Evolutionary conservation across 805 yeast genomes (phyloP), one percentile per base, ranked within the genome.

Genomic region (Zygosaccharomyces bisporus): DNA sequence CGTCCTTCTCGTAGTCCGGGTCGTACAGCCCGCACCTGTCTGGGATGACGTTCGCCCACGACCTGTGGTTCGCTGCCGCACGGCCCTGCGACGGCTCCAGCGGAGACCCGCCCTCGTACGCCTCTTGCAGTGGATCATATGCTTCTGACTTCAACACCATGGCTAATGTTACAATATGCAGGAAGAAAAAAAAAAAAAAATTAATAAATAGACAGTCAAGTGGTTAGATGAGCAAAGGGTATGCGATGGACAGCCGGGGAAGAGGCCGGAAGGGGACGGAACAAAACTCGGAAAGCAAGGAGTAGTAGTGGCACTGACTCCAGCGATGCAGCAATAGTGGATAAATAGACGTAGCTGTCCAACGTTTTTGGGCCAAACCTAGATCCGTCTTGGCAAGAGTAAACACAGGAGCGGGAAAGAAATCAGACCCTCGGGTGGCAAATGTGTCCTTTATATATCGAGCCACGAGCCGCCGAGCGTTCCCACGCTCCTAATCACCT

Each of bases 11-110:
- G 57, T 74, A 79, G 46, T 86, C 93, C 8, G 98, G 99, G 66
- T 93, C 87, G 68, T 91, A 91, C 43, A 91, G 80, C 29, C 96
- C 98, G 68, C 89, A 83, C 54, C 81, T 80, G 35, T 78, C 76
- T 38, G 98, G 98, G 52, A 91, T 74, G 7, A 93, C 76, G 38
- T 84, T 79, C 18, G 97, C 97, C 98, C 98, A 91, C 3, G 96
- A 83, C 55, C 72, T 79, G 74, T 89, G n/a, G n/a, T n/a, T n/a
- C n/a, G n/a, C n/a, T n/a, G n/a, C 87, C 13, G 36, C 34, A 29
- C 43, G 51, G 20, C 47, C 50, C 31, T 43, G 43, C 30, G 48
- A 39, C 23, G 37, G 36, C 27, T 47, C 51, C 29, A 48, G 43
- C 14, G 58, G 52, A 14, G 54, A 29, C 7, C 66, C 66, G 41